phyloP scores from a whole-genome alignment of 805 yeast genomes.

The Cyberlindnera veronae region DNA sequence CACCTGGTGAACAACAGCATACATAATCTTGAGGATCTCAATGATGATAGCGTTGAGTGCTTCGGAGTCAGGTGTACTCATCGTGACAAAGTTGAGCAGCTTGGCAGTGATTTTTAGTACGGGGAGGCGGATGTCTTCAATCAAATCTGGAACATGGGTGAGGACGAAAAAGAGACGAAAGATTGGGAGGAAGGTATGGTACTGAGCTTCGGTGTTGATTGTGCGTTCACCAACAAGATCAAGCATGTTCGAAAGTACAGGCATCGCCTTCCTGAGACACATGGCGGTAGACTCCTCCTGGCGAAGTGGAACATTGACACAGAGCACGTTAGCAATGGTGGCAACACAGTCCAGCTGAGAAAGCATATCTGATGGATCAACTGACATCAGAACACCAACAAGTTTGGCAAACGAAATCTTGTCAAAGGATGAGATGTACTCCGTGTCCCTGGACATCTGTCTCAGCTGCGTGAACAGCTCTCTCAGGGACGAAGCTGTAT shows the following conservation, averaged over 20 bases:
- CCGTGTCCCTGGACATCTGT: constrained; percentile 13
- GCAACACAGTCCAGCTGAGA: constrained; percentile 23
- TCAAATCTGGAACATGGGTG: constrained; percentile 14
- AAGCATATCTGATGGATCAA: constrained; percentile 3
- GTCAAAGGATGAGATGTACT: constrained; percentile 17
- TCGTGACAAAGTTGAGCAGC: constrained; percentile 25
- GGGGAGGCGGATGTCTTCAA: constrained; percentile 13
- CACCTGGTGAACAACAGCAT: constrained; percentile 25
- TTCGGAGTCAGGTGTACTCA: constrained; percentile 19
- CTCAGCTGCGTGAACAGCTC: constrained; percentile 15
- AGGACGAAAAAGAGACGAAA: constrained; percentile 26
- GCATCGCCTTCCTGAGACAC: constrained; percentile 7
- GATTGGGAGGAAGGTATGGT: constrained; percentile 25
- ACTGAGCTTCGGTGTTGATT: constrained; percentile 25
- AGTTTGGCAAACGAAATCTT: constrained; percentile 7
- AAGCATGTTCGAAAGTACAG: constrained; percentile 16
- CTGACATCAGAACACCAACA: constrained; percentile 9
- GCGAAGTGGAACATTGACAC: constrained; percentile 18
- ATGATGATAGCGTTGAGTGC: constrained; percentile 25
- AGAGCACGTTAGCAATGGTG: constrained; percentile 22
- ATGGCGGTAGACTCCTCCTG: constrained; percentile 1
- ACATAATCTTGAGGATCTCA: constrained; percentile 28
- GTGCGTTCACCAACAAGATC: constrained; percentile 25
- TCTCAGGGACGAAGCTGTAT: constrained; percentile 1
- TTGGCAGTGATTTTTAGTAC: constrained; percentile 23